Conservation (phyloP, 768 basidiomycete genomes). For the Lactarius hengduanensis region DNA sequence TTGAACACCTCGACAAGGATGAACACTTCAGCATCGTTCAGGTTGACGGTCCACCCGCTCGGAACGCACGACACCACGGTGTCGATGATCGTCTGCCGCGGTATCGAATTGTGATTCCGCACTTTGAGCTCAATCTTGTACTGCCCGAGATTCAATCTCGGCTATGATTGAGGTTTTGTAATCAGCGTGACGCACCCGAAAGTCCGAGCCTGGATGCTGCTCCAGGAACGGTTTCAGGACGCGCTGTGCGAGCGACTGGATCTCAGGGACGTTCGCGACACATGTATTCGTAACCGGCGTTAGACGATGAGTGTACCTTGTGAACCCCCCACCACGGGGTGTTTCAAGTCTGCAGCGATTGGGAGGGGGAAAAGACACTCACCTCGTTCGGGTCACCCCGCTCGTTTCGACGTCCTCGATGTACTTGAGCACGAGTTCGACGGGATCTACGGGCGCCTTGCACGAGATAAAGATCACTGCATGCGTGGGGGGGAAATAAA, state of each 20-base stretch:
- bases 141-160: slow-evolving; percentile 38
- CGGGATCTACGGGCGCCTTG: slow-evolving; percentile 73
- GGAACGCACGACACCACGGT: slow-evolving; percentile 72
- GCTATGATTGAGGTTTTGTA: background rate
- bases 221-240: slow-evolving; percentile 55
- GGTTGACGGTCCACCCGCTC: slow-evolving; percentile 60
- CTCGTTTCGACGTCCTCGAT: slow-evolving; percentile 60
- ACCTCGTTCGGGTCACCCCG: slow-evolving; percentile 68
- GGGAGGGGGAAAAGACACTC: slow-evolving; percentile 12
- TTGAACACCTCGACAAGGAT: slow-evolving; percentile 84
- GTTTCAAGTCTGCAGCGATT: background rate
- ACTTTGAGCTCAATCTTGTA: slow-evolving; percentile 79
- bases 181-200: slow-evolving; percentile 42
- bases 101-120: slow-evolving; percentile 72
- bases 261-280: slow-evolving; percentile 66
- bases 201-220: slow-evolving; percentile 44
- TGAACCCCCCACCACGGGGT: background rate
- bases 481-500: background rate
- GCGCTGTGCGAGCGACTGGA: slow-evolving; percentile 57
- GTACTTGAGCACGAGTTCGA: slow-evolving; percentile 62
- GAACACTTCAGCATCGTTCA: slow-evolving; percentile 67
- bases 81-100: slow-evolving; percentile 59
- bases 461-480: slow-evolving; percentile 80
- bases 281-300: slow-evolving; percentile 69
- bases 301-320: slow-evolving; percentile 67